Evolutionary conservation across 192 early-diverging fungal genomes (phyloP), one percentile per base, ranked within the genome.

Genomic region (Kickxella alabastrina): DNA sequence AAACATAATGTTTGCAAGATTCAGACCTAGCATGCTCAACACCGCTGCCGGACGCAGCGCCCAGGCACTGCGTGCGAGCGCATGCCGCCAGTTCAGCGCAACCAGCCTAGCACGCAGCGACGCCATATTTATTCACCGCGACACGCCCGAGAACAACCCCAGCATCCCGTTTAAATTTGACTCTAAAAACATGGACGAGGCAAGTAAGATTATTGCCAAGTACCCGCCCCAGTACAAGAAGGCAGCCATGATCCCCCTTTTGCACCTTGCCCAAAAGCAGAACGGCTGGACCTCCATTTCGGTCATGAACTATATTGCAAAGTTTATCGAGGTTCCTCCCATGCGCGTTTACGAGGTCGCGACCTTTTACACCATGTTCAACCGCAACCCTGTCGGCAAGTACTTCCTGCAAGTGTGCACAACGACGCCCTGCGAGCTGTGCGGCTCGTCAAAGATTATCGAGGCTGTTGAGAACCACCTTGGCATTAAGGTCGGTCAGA

Each of bases 301-400:
- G 23, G 94, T 94, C 17, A 99, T 99, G 97, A 95, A 99, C 78
- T 81, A 90, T 43, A 88, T 99, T 61, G 94, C 97, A 42, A 85
- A 90, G 74, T 69, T 95, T 46, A 77, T 95, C 23, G 92, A 98
- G 61, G 86, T 98, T 3, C 92, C 94, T 43, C 97, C 97, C 21
- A 97, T 99, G 92, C 85, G 97, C 47, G 95, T 99, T 39, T 98
- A 98, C 80, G 95, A 99, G 68, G 97, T 99, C 17, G 97, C 97
- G n/a, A 98, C 95, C 25, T 99, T 99, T 76, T 99, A 99, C 67
- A 99, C 96, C 48, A 99, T 99, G 96, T 99, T 91, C 79, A 97
- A 97, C 82, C 82, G 92, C 62, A 87, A 90, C 52, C 96, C 96
- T n/a, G 90, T 96, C 38, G 96, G 96, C 54, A 99, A 98, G 74